Evolutionary conservation across 1,139 yeast genomes (phyloP).

Genomic region (Geotrichum bryndzae): DNA sequence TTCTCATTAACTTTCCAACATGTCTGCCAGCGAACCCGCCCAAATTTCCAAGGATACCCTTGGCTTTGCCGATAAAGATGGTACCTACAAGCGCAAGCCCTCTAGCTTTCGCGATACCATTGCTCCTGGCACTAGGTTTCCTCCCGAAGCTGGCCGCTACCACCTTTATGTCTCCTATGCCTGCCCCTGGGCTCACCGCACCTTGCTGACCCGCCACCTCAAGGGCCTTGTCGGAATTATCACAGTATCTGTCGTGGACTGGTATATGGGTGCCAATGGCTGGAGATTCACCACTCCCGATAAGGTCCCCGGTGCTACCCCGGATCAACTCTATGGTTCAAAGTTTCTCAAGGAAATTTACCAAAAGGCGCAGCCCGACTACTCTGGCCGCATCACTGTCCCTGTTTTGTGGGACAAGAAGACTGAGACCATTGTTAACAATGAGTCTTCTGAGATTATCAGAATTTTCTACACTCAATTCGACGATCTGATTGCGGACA

Average conservation of each 20-base stretch:
- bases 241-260: constrained; percentile 69
- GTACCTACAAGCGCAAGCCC: constrained; percentile 4
- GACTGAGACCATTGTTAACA: constrained; percentile 73
- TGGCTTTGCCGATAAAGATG: constrained; percentile 1
- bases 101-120: constrained; percentile 52
- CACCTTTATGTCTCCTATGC: constrained; percentile 84
- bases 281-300: constrained; percentile 68
- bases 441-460: constrained; percentile 84
- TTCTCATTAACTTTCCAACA: not conserved
- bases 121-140: constrained; percentile 56
- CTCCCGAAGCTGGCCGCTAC: constrained; percentile 74
- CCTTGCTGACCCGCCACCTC: constrained; percentile 66
- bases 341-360: constrained; percentile 64
- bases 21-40: constrained; percentile 5
- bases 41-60: constrained; percentile 5
- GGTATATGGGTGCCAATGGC: constrained; percentile 76
- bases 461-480: constrained; percentile 75
- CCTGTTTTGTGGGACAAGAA: constrained; percentile 92
- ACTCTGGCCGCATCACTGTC: constrained; percentile 78
- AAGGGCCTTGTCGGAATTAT: constrained; percentile 63
- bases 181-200: constrained; percentile 95
- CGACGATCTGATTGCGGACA: constrained; percentile 44
- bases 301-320: constrained; percentile 52
- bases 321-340: constrained; percentile 60
- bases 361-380: constrained; percentile 67